Evolutionary conservation across 352 stramenopile species (phyloP), one percentile per base, ranked within the genome.

Genomic region (Thraustotheca clavata): DNA sequence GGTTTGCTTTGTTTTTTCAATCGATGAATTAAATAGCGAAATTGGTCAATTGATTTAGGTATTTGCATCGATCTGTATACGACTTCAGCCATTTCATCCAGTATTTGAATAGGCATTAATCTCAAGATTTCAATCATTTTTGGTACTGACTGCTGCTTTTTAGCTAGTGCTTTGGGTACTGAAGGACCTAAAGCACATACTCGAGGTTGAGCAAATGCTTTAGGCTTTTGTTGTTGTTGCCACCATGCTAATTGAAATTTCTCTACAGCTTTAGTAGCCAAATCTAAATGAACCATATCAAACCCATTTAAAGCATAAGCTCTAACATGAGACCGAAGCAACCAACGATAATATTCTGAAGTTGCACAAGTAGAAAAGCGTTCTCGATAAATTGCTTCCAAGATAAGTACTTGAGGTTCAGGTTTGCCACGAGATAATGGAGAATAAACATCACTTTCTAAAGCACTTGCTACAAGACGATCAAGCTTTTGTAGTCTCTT

Each of bases 361-460:
- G 57, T 55, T 22, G 57, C 57, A 22, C 22, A 38, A 16, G 38
- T n/a, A 14, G 29, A 26, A 54, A 65, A 65, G 3, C 29, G 31
- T 46, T 65, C n/a, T 26, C 38, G 57, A 33, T 65, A 39, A 2
- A 65, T 16, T 24, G 35, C 46, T 20, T 65, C 57, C 8, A 65
- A 33, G 2, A 65, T 18, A 14, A 65, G 39, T 20, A 54, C 57
- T 38, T 65, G 29, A 16, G 5, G n/a, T 18, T 54, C 27, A 8
- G 57, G 57, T 18, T 36, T 9, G 38, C 57, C 57, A 33, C 22
- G 22, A 29, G 57, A 46, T 22, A 7, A 12, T 8, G 38, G 14
- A 16, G 57, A 33, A 33, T 65, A 65, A 2, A 46, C 57, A 33
- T 65, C 57, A 24, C 27, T 47, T 18, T 16, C 38, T 7, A 65